phyloP scores from a whole-genome alignment of 1,139 yeast species.

The Kodamaea fungicola region DNA sequence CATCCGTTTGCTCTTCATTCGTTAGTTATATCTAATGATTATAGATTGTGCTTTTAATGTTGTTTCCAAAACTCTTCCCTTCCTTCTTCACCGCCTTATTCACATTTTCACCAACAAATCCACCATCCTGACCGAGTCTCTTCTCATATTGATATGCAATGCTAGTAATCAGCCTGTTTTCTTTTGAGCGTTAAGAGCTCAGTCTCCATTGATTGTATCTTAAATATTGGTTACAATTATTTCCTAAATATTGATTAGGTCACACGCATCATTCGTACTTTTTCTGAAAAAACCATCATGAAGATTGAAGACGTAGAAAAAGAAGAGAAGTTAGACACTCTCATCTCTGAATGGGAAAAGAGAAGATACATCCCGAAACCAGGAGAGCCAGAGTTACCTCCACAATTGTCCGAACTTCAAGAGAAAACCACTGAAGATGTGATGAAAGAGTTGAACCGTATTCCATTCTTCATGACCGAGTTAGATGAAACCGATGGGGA shows the following conservation, averaged over 20 bases:
- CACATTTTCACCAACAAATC: slow-evolving; percentile 42
- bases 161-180: slow-evolving; percentile 64
- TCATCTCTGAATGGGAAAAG: slow-evolving; percentile 50
- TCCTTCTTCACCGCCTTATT: slow-evolving; percentile 35
- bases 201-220: too few relatives aligned
- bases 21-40: too few relatives aligned
- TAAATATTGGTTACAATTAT: too few relatives aligned
- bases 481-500: slow-evolving; percentile 75
- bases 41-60: slow-evolving; percentile 6
- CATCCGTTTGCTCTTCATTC: too few relatives aligned
- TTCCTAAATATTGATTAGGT: too few relatives aligned
- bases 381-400: slow-evolving; percentile 81
- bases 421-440: slow-evolving; percentile 73
- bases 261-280: too few relatives aligned
- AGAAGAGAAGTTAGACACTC: slow-evolving; percentile 14
- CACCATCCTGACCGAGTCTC: slow-evolving; percentile 57
- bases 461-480: slow-evolving; percentile 94
- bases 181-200: slow-evolving; percentile 30
- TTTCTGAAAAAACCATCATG: slow-evolving; percentile 2
- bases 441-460: slow-evolving; percentile 69
- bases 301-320: slow-evolving; percentile 6
- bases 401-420: slow-evolving; percentile 68
- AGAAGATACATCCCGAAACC: slow-evolving; percentile 64
- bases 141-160: slow-evolving; percentile 63
- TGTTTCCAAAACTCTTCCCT: slow-evolving; percentile 10